These are phyloP conservation scores for Wickerhamomyces alni DNA, from an alignment of 805 yeast species.

Conservation along the genomic window DNA sequence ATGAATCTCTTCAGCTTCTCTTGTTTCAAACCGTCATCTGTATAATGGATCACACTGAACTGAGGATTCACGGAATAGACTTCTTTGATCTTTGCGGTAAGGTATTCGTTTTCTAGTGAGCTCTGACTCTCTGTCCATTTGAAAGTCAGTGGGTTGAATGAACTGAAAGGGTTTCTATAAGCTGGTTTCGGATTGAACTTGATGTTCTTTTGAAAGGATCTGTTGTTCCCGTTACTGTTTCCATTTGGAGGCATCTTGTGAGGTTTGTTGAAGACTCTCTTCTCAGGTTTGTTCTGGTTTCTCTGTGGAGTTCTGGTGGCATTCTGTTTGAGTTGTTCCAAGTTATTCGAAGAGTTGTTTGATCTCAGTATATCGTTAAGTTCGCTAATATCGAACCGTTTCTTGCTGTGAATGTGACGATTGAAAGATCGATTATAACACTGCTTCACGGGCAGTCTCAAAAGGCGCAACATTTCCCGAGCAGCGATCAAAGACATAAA, in stretches of 20 bases:
- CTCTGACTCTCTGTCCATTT: slow-evolving; percentile 10
- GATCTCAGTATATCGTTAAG: background rate
- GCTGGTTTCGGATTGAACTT: background rate
- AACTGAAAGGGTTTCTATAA: too few species aligned
- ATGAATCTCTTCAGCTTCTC: slow-evolving; percentile 10
- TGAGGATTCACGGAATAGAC: slow-evolving; percentile 7
- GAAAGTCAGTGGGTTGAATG: slow-evolving; percentile 12
- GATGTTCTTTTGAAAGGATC: background rate
- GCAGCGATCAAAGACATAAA: too few species aligned
- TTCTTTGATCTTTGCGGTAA: slow-evolving; percentile 15
- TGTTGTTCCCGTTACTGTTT: background rate
- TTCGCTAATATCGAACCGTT: background rate
- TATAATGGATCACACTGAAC: slow-evolving; percentile 9
- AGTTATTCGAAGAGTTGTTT: background rate
- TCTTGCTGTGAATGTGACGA: too few species aligned
- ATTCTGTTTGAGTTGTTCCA: background rate
- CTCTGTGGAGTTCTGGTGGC: background rate
- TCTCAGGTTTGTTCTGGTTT: background rate
- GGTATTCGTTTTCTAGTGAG: slow-evolving; percentile 18
- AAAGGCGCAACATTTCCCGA: too few species aligned
- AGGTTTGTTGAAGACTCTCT: background rate
- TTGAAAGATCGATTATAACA: too few species aligned
- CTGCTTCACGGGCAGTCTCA: too few species aligned
- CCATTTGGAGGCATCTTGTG: background rate
- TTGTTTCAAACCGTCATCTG: slow-evolving; percentile 7